Evolutionary conservation across 768 basidiomycete genomes (phyloP), one percentile per base, ranked within the genome.

Genomic region (Leccinum variicolor): DNA sequence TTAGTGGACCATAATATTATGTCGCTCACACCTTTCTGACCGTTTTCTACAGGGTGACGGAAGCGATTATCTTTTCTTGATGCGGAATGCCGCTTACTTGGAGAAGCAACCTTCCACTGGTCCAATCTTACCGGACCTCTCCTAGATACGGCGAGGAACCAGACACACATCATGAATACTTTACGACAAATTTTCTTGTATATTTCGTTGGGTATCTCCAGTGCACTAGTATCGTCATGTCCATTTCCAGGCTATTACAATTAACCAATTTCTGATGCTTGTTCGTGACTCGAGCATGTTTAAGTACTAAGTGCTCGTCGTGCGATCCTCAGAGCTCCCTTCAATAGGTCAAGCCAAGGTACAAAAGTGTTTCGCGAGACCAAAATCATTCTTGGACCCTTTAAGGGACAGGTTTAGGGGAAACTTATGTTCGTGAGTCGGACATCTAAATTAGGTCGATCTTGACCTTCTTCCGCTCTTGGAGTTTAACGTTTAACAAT

Each of bases 11-110:
- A 47, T 25, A 7, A 34, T 28, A 14, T 54, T 9, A 29, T 48
- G 19, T 17, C 14, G 6, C 17, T 7, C 8, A 23, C 26, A 17
- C 19, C 13, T 21, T 26, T 26, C 64, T 54, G 41, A 60, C 36
- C 15, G 29, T 29, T 34, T 19, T 31, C n/a, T 46, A 52, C 39
- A 70, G 70, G 70, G 70, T 14, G 65, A 73, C 46, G 71, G 69
- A 6, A 60, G 57, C 6, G 53, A 65, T 26, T 48, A 48, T n/a
- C 2, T 55, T 8, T 54, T 56, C 36, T 46, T 69, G 15, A 9
- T 61, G 29, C 41, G 26, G 11, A 48, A 48, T 6, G 41, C 63
- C 2, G 68, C 45, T 4, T 62, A 66, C 47, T 26, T 66, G 21
- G 70, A 69, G 6, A 69, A 57, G 48, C 62, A 63, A 46, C 66